Evolutionary conservation across 208 protist genomes (phyloP).

Genomic region (Wallacemonas sp.): DNA sequence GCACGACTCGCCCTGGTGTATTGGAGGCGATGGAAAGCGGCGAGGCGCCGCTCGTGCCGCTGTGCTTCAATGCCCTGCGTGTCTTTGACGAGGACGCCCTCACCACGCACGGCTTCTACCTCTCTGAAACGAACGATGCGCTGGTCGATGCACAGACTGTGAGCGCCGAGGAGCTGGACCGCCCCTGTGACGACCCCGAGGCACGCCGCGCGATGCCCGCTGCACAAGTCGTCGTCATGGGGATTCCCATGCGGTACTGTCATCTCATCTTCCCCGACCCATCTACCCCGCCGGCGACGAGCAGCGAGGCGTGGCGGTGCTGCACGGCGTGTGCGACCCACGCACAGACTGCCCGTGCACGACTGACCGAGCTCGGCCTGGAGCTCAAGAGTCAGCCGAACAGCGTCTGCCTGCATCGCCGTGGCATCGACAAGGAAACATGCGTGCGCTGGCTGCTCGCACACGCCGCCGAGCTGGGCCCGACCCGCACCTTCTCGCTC

Average conservation of each 20-base stretch:
- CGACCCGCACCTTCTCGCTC: conserved; percentile 20
- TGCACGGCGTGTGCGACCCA: conserved; percentile 26
- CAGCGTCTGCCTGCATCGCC: conserved; percentile 47
- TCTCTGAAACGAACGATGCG: conserved; percentile 41
- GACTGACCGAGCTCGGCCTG: conserved; percentile 24
- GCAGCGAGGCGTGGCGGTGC: conserved; percentile 17
- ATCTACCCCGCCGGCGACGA: neutral
- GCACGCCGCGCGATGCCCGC: conserved; percentile 9
- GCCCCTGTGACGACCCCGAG: conserved; percentile 5
- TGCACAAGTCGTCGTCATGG: conserved; percentile 51
- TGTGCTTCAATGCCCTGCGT: conserved; percentile 31
- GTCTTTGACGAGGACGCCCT: conserved; percentile 9
- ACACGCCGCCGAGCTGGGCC: conserved; percentile 6
- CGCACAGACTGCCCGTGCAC: conserved; percentile 2
- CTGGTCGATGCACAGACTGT: conserved; percentile 44
- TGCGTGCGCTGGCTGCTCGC: conserved; percentile 44
- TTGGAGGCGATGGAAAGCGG: neutral
- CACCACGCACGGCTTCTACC: conserved; percentile 25
- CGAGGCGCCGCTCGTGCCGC: neutral
- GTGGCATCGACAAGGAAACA: conserved; percentile 37
- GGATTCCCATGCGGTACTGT: conserved; percentile 44
- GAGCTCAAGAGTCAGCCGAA: conserved; percentile 54
- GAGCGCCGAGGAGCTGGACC: neutral
- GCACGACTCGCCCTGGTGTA: neutral
- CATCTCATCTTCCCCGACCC: conserved; percentile 25